Evolutionary conservation across 2,329 filamentous ascomycete genomes (phyloP).

Genomic region (Cucurbitaria berberidis): DNA sequence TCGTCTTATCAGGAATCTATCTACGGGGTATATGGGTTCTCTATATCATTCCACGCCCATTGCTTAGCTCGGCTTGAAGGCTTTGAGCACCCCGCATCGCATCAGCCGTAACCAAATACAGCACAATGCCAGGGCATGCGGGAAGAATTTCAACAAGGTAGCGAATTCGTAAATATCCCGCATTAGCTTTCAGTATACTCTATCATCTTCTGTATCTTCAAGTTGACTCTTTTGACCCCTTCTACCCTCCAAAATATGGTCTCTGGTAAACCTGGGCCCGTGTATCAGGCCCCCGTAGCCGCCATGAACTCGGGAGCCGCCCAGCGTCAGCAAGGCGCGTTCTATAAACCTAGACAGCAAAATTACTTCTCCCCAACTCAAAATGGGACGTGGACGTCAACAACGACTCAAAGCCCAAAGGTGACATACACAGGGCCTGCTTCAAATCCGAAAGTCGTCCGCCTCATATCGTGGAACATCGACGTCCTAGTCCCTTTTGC

Average conservation of each 20-base stretch:
- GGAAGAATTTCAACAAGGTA: neutral
- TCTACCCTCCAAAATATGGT: neutral
- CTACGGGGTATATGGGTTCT: too few relatives aligned
- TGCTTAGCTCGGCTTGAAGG: too few relatives aligned
- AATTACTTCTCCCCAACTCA: slow-evolving; percentile 3
- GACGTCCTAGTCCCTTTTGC: slow-evolving; percentile 52
- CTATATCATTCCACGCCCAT: too few relatives aligned
- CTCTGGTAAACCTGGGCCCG: slow-evolving; percentile 9
- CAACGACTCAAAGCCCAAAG: neutral
- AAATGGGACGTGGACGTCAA: slow-evolving; percentile 1
- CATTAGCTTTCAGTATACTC: too few relatives aligned
- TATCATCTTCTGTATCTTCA: neutral
- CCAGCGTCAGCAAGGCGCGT: slow-evolving; percentile 15
- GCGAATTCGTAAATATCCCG: neutral
- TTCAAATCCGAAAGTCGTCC: slow-evolving; percentile 16
- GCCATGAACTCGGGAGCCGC: slow-evolving; percentile 19
- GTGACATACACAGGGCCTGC: neutral
- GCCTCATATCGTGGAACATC: slow-evolving; percentile 58
- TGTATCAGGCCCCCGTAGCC: slow-evolving; percentile 21
- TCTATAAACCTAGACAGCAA: slow-evolving; percentile 25
- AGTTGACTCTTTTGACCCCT: neutral
- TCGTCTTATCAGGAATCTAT: neutral
- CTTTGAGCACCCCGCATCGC: neutral
- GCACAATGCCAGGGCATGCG: too few relatives aligned
- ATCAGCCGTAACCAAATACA: too few relatives aligned